Percentiles rank a stretch among this genome's conserved stretches.
Conservation (phyloP, 805 yeast genomes). For the Tetrapisispora fleetii region DNA sequence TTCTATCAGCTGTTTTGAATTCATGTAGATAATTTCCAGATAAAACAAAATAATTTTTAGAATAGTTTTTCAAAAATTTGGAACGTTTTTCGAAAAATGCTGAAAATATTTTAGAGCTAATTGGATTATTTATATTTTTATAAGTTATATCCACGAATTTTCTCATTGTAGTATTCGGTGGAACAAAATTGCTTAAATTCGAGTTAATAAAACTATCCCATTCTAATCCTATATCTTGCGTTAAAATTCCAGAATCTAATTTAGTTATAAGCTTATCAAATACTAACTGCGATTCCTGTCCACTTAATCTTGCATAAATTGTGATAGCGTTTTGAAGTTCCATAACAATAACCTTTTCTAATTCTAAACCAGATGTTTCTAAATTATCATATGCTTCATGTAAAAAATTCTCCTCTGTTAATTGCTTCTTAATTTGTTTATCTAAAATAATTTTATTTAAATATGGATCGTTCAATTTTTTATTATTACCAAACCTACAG, state of each 20-base stretch:
- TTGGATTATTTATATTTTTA: slow-evolving; percentile 57
- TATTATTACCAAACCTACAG: slow-evolving; percentile 39
- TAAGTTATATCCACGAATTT: slow-evolving; percentile 52
- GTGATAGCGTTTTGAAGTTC: slow-evolving; percentile 79
- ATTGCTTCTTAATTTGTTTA: slow-evolving; percentile 63
- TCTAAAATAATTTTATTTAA: slow-evolving; percentile 64
- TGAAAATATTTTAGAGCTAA: slow-evolving; percentile 58
- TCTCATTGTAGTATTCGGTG: slow-evolving; percentile 52
- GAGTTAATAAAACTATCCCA: slow-evolving; percentile 77
- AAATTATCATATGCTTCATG: slow-evolving; percentile 83
- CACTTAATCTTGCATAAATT: slow-evolving; percentile 58
- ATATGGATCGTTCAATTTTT: slow-evolving; percentile 60
- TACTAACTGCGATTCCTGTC: slow-evolving; percentile 64
- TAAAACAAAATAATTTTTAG: slow-evolving; percentile 82
- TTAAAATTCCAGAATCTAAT: slow-evolving; percentile 58
- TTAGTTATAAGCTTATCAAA: slow-evolving; percentile 56
- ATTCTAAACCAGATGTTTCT: slow-evolving; percentile 78
- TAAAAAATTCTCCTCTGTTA: slow-evolving; percentile 74
- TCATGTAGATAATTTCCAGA: slow-evolving; percentile 87
- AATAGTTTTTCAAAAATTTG: slow-evolving; percentile 82
- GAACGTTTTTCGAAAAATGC: slow-evolving; percentile 85
- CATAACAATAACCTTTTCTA: slow-evolving; percentile 77
- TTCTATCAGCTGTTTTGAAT: slow-evolving; percentile 74
- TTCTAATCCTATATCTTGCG: slow-evolving; percentile 72
- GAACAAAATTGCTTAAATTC: slow-evolving; percentile 58